Base-by-base conservation (phyloP, 106 monocot species). In the Acorus calamus region DNA sequence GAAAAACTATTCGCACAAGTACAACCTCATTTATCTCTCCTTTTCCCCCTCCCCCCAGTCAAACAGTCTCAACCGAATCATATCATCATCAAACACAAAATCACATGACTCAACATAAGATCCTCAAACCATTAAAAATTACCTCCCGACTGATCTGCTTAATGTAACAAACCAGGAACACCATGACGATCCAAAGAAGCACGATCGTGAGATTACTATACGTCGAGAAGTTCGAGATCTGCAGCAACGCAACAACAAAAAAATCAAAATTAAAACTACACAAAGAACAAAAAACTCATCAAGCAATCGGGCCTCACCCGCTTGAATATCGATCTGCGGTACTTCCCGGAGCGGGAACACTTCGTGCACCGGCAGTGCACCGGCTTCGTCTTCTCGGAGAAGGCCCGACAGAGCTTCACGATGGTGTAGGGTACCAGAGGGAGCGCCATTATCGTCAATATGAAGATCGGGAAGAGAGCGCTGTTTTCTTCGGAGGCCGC, bases 151-250 rank as follows among this genome's bases (percentile, higher is more conserved):
- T 85, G 65, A 73, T 80, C 52, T 69, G 77, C 43, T 85, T 92
- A 47, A 88, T 92, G 70, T 92, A 92, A 73, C 83, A 92, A 71
- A 92, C 82, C 44, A 92, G 76, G 70, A 92, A 62, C 6, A 50
- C 75, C 92, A 88, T 82, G 14, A 87, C 65, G 14, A 85, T 68
- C 92, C 92, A 92, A 12, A 92, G 76, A 8, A 92, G 52, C 63
- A 92, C 11, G 55, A 92, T 55, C 8, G 88, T 85, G 50, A 92
- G 61, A 80, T 92, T 88, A 12, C 68, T 82, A 42, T 60, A 87
- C 2, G 92, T 87, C 6, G 92, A 92, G 67, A 92, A 84, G 71
- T 92, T 92, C 56, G 84, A 88, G 44, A 92, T 85, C 92, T 92
- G 85, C 78, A 79, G 63, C 7, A n/a, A 53, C n/a, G n/a, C n/a